Evolutionary conservation across 2,329 filamentous ascomycete species (phyloP).

Genomic region (Fusarium sp.): DNA sequence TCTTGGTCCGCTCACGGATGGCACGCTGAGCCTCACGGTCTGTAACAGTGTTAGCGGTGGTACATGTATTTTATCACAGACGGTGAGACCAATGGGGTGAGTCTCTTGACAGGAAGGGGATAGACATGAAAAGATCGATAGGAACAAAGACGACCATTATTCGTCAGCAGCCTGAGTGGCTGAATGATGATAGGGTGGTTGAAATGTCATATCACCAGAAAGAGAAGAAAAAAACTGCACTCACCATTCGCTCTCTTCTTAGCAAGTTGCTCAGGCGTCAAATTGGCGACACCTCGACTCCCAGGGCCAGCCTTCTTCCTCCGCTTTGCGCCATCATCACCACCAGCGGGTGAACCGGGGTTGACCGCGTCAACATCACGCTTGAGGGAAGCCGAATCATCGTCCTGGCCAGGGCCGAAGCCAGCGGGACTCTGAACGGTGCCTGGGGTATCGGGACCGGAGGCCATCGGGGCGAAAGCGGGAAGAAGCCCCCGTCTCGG

Average conservation of each 20-base stretch:
- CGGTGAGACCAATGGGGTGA: background rate
- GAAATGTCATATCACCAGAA: background rate
- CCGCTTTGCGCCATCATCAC: slow-evolving; percentile 51
- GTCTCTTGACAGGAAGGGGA: slow-evolving; percentile 1
- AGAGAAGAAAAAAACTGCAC: slow-evolving; percentile 33
- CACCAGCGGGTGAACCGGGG: slow-evolving; percentile 28
- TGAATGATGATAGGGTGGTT: background rate
- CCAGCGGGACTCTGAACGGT: slow-evolving; percentile 31
- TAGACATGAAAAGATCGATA: background rate
- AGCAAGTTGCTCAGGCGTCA: slow-evolving; percentile 78
- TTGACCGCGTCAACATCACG: slow-evolving; percentile 36
- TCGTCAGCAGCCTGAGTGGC: background rate
- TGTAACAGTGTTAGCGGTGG: slow-evolving; percentile 47
- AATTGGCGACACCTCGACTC: slow-evolving; percentile 65
- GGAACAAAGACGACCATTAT: background rate
- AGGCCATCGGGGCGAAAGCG: slow-evolving; percentile 30
- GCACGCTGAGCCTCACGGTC: slow-evolving; percentile 88
- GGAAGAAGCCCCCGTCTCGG: slow-evolving; percentile 8
- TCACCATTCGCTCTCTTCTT: slow-evolving; percentile 70
- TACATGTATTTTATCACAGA: slow-evolving; percentile 4
- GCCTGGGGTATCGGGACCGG: slow-evolving; percentile 35
- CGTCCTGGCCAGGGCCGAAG: slow-evolving; percentile 9
- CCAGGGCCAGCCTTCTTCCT: slow-evolving; percentile 58
- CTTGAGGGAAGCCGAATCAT: slow-evolving; percentile 26
- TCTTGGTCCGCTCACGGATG: slow-evolving; percentile 83